These are phyloP conservation scores for Brassica cretica DNA, from an alignment of 345 rosid species.

Conservation along the genomic window DNA sequence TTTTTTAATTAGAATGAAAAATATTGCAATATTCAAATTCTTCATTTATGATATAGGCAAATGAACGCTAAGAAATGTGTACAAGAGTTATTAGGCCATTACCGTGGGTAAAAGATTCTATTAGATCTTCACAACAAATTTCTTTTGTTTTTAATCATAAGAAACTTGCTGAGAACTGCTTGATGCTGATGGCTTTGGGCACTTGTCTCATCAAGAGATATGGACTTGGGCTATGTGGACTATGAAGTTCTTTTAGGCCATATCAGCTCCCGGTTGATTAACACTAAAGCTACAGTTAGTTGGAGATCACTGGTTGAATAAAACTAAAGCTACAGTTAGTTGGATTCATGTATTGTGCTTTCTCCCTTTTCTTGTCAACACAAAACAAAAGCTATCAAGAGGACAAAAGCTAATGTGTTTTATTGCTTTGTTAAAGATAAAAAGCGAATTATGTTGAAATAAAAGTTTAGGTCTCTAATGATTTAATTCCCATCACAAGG, in stretches of 20 bases:
- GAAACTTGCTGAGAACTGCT: too few relatives aligned
- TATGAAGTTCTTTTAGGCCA: neutral
- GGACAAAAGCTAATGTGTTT: slow-evolving; percentile 34
- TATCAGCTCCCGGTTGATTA: neutral
- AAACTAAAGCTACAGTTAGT: neutral
- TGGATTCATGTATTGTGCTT: slow-evolving; percentile 12
- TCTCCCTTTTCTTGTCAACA: neutral
- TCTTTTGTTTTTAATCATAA: too few relatives aligned
- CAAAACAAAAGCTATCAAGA: slow-evolving; percentile 9
- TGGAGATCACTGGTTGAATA: too few relatives aligned
- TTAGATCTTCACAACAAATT: too few relatives aligned
- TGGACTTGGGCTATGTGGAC: slow-evolving; percentile 15
- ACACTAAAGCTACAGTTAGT: neutral
- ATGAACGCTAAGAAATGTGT: neutral
- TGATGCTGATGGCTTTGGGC: neutral
- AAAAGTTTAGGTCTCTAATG: slow-evolving; percentile 30
- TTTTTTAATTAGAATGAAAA: neutral
- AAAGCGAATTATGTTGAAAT: slow-evolving; percentile 11
- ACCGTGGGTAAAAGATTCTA: too few relatives aligned
- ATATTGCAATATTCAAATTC: neutral
- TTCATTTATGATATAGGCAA: neutral
- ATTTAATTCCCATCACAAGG: slow-evolving; percentile 41
- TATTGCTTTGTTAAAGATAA: slow-evolving; percentile 25
- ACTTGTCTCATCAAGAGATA: neutral
- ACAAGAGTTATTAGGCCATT: neutral